These are phyloP conservation scores for Suhomyces coccinellae DNA, from an alignment of 1,139 yeast genomes.

Conservation along the genomic window DNA sequence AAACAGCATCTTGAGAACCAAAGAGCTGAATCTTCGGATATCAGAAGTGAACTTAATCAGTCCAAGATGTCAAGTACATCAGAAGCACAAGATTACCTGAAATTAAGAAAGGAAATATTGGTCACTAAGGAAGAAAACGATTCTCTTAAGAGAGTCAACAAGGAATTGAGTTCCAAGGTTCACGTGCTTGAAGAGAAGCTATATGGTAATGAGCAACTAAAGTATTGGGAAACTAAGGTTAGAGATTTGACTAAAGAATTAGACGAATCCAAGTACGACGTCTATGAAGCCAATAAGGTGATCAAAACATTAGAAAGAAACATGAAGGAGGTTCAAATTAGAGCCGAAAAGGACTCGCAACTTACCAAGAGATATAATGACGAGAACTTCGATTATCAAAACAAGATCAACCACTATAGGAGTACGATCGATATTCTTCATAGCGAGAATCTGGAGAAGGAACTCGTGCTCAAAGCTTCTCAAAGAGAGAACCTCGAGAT, in stretches of 20 bases:
- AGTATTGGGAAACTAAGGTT: constrained; percentile 47
- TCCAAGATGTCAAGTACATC: constrained; percentile 33
- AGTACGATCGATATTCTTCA: constrained; percentile 38
- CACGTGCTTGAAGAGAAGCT: constrained; percentile 41
- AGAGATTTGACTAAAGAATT: constrained; percentile 31
- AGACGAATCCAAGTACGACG: constrained; percentile 32
- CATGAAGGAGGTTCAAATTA: constrained; percentile 37
- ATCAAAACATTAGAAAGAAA: constrained; percentile 35
- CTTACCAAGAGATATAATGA: constrained; percentile 47
- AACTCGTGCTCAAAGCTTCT: constrained; percentile 31
- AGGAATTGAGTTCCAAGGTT: constrained; percentile 36
- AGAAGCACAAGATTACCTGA: constrained; percentile 40
- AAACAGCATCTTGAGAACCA: constrained; percentile 40
- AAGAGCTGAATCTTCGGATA: constrained; percentile 33
- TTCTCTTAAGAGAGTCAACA: constrained; percentile 38
- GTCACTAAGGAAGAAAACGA: constrained; percentile 47
- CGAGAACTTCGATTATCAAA: constrained; percentile 49
- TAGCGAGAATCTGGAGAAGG: constrained; percentile 45
- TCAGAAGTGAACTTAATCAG: constrained; percentile 38
- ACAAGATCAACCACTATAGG: constrained; percentile 39
- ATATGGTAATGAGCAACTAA: constrained; percentile 47
- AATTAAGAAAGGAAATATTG: constrained; percentile 38
- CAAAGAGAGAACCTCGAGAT: constrained; percentile 47
- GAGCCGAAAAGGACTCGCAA: constrained; percentile 37
- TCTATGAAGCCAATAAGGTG: constrained; percentile 33